Percentiles rank a stretch among this genome's conserved stretches.
Evolutionary conservation across 345 rosid species (phyloP).

Genomic region (Salix suchowensis): DNA sequence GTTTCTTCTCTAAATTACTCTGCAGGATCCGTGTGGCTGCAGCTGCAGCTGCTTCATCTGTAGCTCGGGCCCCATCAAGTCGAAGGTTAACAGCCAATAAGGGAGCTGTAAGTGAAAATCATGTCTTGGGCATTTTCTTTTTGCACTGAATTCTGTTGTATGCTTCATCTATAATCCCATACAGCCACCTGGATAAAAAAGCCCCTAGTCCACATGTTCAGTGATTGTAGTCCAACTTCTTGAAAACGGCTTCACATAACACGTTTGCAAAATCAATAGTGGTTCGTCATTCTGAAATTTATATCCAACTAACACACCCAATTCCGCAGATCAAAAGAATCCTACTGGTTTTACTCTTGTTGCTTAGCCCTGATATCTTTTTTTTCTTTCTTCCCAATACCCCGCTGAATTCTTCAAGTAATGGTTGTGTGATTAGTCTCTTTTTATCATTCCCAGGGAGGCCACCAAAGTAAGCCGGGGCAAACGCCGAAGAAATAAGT

Average conservation of each 20-base stretch:
- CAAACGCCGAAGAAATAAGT: constrained; percentile 34
- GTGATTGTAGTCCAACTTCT: background rate
- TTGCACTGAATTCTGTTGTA: background rate
- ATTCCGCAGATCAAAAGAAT: background rate
- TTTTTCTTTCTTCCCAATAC: background rate
- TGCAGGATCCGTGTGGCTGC: constrained; percentile 96
- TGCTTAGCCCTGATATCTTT: background rate
- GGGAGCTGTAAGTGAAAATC: constrained; percentile 44
- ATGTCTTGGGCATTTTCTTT: background rate
- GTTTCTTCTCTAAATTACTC: background rate
- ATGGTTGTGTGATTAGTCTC: background rate
- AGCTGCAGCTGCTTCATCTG: constrained; percentile 88
- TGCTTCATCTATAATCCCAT: background rate
- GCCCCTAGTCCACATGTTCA: background rate
- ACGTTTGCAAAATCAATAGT: background rate
- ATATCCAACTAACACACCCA: background rate
- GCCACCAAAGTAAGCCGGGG: constrained; percentile 45
- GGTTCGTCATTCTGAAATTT: background rate
- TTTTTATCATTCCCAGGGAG: constrained; percentile 33
- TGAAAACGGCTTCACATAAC: background rate
- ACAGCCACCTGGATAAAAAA: background rate
- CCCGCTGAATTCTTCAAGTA: background rate
- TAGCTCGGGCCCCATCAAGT: constrained; percentile 80
- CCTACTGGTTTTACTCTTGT: background rate
- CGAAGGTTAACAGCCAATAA: constrained; percentile 61